A percentile compares a stretch with the other conserved stretches of the same genome.
phyloP scores from a whole-genome alignment of 192 early-diverging fungal species.

The Coemansia sp. region DNA sequence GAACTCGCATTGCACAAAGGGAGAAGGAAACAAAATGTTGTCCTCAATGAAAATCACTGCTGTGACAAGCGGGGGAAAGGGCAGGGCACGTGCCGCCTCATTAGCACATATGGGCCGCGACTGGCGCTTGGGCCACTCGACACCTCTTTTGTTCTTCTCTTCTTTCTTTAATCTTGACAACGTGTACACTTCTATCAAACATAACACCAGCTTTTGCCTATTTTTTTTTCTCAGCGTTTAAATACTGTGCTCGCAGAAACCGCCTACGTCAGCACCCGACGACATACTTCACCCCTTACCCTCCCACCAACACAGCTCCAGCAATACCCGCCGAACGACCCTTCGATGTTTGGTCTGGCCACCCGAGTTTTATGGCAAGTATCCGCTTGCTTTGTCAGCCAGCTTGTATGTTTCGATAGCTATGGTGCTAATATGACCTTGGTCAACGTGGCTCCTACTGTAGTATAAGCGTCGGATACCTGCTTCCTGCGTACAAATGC shows the following conservation, averaged over 20 bases:
- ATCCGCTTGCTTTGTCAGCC: too few species aligned
- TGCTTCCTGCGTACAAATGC: slow-evolving; percentile 50
- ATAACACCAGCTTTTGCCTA: background rate
- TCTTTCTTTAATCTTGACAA: background rate
- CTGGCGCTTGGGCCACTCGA: background rate
- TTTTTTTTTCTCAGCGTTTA: background rate
- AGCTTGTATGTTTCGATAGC: background rate
- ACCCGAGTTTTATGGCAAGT: slow-evolving; percentile 48
- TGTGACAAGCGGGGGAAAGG: background rate
- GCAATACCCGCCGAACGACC: background rate
- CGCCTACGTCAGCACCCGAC: background rate
- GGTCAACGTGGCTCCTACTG: background rate
- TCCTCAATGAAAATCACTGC: background rate
- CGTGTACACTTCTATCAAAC: background rate
- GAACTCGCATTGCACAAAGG: background rate
- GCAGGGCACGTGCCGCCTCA: slow-evolving; percentile 3
- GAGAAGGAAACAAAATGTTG: background rate
- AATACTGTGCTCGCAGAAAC: background rate
- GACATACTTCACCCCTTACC: background rate
- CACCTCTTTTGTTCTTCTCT: background rate
- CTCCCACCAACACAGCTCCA: background rate
- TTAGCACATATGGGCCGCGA: background rate
- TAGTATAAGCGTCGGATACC: slow-evolving; percentile 45
- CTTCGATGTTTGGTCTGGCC: slow-evolving; percentile 38
- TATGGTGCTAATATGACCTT: background rate